Evolutionary conservation across 805 yeast species (phyloP).

Genomic region (Cyberlindnera veronae): DNA sequence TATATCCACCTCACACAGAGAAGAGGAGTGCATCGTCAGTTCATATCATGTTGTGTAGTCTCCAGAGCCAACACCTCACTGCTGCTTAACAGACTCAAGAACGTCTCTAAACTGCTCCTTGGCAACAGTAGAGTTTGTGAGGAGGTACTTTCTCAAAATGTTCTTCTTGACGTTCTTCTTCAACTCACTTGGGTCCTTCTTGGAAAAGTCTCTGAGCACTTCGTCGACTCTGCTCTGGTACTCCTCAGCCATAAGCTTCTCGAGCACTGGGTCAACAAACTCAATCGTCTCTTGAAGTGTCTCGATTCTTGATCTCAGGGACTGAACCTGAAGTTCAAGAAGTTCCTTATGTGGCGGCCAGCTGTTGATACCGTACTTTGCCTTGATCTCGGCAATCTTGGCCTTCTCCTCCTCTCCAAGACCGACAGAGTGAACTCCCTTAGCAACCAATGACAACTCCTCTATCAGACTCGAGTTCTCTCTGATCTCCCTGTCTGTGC

Average conservation of each 20-base stretch:
- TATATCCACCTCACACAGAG: neutral
- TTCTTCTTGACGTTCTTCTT: conserved; percentile 64
- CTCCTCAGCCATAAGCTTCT: conserved; percentile 34
- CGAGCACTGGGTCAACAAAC: conserved; percentile 33
- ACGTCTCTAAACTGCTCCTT: conserved; percentile 21
- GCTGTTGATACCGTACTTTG: conserved; percentile 42
- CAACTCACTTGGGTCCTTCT: conserved; percentile 36
- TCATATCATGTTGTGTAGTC: conserved; percentile 7
- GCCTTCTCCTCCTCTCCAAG: conserved; percentile 33
- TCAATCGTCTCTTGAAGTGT: conserved; percentile 32
- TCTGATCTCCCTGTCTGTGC: conserved; percentile 27
- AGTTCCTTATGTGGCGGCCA: conserved; percentile 44
- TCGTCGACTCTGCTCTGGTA: conserved; percentile 34
- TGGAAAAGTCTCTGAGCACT: conserved; percentile 35
- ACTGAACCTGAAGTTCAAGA: conserved; percentile 37
- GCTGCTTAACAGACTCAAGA: conserved; percentile 15
- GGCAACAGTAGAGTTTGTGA: conserved; percentile 30
- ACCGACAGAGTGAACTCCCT: conserved; percentile 24
- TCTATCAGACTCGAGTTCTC: conserved; percentile 29
- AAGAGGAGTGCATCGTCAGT: conserved; percentile 2
- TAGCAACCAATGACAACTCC: conserved; percentile 30
- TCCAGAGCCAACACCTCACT: too few relatives aligned
- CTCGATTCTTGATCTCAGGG: conserved; percentile 28
- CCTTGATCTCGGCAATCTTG: conserved; percentile 37
- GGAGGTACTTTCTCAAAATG: conserved; percentile 61